Base-by-base conservation (phyloP, 1,284 basidiomycete genomes). In the Ustilago xerochloae region DNA sequence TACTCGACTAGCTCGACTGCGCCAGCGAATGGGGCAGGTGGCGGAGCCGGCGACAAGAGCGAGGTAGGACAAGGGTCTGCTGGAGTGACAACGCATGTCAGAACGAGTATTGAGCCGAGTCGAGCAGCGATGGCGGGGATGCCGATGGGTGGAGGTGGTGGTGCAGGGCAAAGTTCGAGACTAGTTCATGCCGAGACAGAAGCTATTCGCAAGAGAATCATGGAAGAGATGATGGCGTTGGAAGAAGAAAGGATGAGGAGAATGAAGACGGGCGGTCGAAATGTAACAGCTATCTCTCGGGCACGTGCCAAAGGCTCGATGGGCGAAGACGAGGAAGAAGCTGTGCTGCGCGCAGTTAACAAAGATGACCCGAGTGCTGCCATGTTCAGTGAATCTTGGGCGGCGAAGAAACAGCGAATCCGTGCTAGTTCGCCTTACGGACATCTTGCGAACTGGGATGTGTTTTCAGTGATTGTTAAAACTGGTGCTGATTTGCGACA, bases 401-500 rank as follows among this genome's bases (percentile, higher is more conserved):
- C 90, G 24, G 88, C 91, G 16, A 99, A 99, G 87, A 97, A 95
- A 88, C 92, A 92, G 84, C 90, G 97, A 54, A 97, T 99, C 87
- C 90, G 94, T 47, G 90, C 93, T 55, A 89, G 89, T 33, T 96
- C 93, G 20, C 97, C 97, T 1, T 99, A 98, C 87, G 97, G 97
- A 13, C 94, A 97, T 86, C 87, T 98, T 60, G 91, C 93, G 87
- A 88, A 85, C 84, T 88, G 87, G 87, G 87, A 89, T 79, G 94
- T 95, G 73, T 90, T 98, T 48, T 96, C 94, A 9, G 93, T 98
- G 49, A 99, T 99, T 72, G 94, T 99, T 83, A 99, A 99, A 86
- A 98, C 95, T 3, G 97, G 96, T 2, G 94, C 92, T 28, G 97
- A 99, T 85, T 86, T 99, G 55, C 90, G 97, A 49, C 97, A 99